Evolutionary conservation across 306 rosid genomes (phyloP).

Genomic region (Lathyrus oleraceus): DNA sequence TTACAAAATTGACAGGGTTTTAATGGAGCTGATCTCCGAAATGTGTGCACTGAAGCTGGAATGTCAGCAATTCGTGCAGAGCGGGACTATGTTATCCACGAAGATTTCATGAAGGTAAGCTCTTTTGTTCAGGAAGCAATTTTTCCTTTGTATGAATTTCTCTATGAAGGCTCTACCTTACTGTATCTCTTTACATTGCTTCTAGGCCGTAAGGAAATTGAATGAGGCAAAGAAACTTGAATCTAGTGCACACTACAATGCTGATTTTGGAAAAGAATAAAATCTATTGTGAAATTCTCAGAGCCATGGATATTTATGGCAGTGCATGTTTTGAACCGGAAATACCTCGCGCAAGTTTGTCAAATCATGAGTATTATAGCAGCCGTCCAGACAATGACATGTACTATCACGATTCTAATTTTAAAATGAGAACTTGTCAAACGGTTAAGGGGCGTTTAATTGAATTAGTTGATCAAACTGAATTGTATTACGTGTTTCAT

Average conservation of each 20-base stretch:
- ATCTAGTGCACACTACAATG: slow-evolving; percentile 77
- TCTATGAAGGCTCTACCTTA: not conserved
- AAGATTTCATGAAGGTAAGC: slow-evolving; percentile 93
- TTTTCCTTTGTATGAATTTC: not conserved
- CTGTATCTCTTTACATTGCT: slow-evolving; percentile 5
- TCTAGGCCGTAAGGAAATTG: slow-evolving; percentile 92
- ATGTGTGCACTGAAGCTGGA: slow-evolving; percentile 98
- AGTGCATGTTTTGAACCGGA: slow-evolving; percentile 43
- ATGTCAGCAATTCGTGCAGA: slow-evolving; percentile 98
- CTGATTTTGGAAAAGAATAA: slow-evolving; percentile 83
- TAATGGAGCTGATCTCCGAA: slow-evolving; percentile 95
- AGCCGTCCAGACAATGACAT: slow-evolving; percentile 24
- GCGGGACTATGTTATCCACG: slow-evolving; percentile 93
- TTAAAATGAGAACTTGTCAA: slow-evolving; percentile 19
- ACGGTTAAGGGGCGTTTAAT: slow-evolving; percentile 27
- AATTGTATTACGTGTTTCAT: not conserved
- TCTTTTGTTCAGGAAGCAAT: slow-evolving; percentile 1
- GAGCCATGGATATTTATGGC: slow-evolving; percentile 50
- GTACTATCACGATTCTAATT: slow-evolving; percentile 18
- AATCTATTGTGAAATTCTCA: slow-evolving; percentile 24
- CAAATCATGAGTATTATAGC: slow-evolving; percentile 19
- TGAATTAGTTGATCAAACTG: slow-evolving; percentile 30
- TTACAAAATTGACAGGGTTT: slow-evolving; percentile 62
- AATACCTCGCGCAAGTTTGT: slow-evolving; percentile 26
- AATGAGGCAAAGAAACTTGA: slow-evolving; percentile 97